Conservation (phyloP, 805 yeast species). For the Zygoascus bituminiphila region DNA sequence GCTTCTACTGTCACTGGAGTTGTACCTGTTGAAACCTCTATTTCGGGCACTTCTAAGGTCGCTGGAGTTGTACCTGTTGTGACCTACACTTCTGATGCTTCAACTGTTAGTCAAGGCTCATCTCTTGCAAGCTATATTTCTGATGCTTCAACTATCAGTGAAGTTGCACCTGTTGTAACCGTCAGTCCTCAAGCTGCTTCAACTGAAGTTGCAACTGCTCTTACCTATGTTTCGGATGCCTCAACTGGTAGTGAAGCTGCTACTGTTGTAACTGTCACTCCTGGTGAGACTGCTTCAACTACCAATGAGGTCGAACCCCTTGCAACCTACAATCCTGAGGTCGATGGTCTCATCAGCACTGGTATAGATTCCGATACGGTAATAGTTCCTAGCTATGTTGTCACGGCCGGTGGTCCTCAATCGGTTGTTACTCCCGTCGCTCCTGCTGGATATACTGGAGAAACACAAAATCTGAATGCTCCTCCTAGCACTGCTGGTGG, state of each 20-base stretch:
- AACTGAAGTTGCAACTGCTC: background rate
- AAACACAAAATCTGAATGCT: background rate
- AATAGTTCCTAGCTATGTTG: conserved; percentile 1
- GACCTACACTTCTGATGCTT: no score
- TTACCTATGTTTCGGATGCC: no score
- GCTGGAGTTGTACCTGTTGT: no score
- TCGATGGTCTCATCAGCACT: no score
- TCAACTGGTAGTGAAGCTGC: no score
- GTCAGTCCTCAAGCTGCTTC: background rate
- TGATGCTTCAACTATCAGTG: no score
- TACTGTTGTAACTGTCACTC: conserved; percentile 2
- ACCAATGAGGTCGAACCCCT: background rate
- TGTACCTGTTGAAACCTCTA: no score
- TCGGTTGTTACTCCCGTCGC: conserved; percentile 2
- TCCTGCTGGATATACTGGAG: background rate
- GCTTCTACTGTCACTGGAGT: no score
- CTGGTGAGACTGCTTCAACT: conserved; percentile 2
- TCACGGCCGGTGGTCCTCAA: conserved; percentile 5
- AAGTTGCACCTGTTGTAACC: background rate
- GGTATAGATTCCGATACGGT: background rate
- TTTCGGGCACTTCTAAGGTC: no score
- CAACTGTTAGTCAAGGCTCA: no score
- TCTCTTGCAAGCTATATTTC: no score
- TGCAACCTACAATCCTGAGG: background rate
- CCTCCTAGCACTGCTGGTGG: conserved; percentile 1